Percentiles rank a stretch among this genome's conserved stretches.
Conservation (phyloP, 768 basidiomycete species). For the Hortiboletus campestris region DNA sequence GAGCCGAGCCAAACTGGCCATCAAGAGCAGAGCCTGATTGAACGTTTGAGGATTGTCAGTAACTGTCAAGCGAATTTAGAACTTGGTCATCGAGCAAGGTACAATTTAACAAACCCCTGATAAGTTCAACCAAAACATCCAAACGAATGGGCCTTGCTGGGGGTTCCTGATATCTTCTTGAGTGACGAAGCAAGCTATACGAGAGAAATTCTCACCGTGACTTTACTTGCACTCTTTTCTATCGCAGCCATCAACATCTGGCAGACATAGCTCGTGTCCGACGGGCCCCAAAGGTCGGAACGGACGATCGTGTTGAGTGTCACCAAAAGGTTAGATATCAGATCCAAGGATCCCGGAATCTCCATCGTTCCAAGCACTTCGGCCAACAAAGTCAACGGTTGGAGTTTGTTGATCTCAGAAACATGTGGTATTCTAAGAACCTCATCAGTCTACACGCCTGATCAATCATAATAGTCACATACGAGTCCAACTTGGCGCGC, state of each 20-base stretch:
- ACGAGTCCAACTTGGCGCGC: conserved; percentile 62
- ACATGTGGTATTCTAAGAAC: conserved; percentile 17
- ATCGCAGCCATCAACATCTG: conserved; percentile 84
- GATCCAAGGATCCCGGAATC: conserved; percentile 66
- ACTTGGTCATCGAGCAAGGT: neutral
- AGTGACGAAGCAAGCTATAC: neutral
- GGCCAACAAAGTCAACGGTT: conserved; percentile 54
- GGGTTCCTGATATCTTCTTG: conserved; percentile 41
- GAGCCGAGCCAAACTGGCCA: conserved; percentile 79
- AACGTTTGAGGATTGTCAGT: conserved; percentile 93
- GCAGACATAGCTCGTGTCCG: conserved; percentile 75
- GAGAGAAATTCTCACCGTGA: conserved; percentile 43
- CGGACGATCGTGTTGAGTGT: conserved; percentile 66
- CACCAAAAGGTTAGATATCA: conserved; percentile 71
- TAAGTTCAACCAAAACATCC: conserved; percentile 84
- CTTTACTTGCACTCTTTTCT: conserved; percentile 57
- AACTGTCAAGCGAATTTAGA: conserved; percentile 42
- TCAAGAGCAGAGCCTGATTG: conserved; percentile 85
- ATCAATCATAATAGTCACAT: conserved; percentile 34
- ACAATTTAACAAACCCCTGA: conserved; percentile 53
- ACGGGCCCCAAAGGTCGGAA: conserved; percentile 48
- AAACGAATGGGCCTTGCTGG: conserved; percentile 65
- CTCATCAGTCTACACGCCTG: neutral
- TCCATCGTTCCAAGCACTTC: conserved; percentile 68
- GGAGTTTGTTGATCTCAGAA: conserved; percentile 39